These are phyloP conservation scores for Phytophthora foliorum DNA, from an alignment of 352 stramenopile species.

Conservation along the genomic window DNA sequence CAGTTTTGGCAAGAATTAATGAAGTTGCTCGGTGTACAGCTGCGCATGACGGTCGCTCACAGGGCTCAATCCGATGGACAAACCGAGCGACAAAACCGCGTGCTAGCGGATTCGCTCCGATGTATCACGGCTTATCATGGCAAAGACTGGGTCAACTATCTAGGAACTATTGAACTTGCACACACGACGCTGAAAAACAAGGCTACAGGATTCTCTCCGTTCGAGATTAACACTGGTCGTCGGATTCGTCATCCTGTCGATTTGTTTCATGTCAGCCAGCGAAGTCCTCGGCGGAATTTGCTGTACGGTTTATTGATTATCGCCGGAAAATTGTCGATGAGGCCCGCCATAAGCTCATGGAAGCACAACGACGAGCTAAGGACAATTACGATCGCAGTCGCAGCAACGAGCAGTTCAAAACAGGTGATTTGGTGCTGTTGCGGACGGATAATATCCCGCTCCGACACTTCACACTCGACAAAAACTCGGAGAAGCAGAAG, in stretches of 20 bases:
- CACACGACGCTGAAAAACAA: background rate
- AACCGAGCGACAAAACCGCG: background rate
- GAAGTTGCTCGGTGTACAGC: background rate
- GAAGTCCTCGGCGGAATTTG: background rate
- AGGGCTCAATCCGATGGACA: background rate
- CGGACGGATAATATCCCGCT: background rate
- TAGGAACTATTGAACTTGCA: background rate
- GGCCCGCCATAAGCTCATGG: background rate
- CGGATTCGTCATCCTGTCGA: no score
- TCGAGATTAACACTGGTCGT: no score
- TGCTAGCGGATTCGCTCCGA: background rate
- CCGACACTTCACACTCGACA: background rate
- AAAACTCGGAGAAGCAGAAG: background rate
- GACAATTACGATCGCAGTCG: background rate
- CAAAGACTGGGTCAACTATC: background rate
- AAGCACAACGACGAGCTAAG: background rate
- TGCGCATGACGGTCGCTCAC: background rate
- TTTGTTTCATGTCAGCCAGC: background rate
- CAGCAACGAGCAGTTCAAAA: background rate
- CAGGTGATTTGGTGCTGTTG: background rate
- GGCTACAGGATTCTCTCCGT: background rate
- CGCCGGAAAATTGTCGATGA: background rate
- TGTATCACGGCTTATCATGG: background rate
- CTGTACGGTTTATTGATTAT: background rate
- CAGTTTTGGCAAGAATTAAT: background rate